phyloP scores from a whole-genome alignment of 2,329 filamentous ascomycete species.

The Monilinia vaccinii-corymbosi region DNA sequence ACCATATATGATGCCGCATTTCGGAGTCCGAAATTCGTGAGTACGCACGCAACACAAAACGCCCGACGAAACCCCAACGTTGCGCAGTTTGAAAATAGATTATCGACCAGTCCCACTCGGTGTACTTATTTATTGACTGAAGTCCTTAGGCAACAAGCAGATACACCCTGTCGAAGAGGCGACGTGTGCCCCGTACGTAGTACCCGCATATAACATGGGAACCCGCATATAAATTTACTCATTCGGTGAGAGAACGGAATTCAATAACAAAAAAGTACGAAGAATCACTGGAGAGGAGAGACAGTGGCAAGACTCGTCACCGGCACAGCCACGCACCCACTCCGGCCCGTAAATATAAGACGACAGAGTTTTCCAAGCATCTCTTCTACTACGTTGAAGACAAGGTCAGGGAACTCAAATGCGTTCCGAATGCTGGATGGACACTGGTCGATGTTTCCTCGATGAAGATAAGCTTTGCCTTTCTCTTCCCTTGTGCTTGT shows the following conservation, averaged over 20 bases:
- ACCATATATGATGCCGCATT: neutral
- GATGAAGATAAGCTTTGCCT: neutral
- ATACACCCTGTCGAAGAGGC: neutral
- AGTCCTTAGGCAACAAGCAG: neutral
- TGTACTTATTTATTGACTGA: neutral
- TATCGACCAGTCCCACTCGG: neutral
- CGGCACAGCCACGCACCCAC: neutral
- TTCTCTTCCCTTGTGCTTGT: conserved; percentile 1
- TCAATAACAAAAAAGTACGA: neutral
- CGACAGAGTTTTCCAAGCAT: neutral
- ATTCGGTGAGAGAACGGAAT: neutral
- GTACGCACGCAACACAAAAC: neutral
- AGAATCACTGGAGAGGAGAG: neutral
- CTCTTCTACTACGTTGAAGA: neutral
- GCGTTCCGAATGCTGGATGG: neutral
- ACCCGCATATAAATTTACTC: neutral
- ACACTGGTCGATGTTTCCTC: neutral
- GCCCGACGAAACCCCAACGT: neutral
- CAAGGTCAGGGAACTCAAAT: neutral
- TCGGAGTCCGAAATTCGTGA: neutral
- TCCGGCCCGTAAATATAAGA: neutral
- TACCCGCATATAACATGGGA: neutral
- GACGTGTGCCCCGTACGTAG: neutral
- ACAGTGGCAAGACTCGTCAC: neutral
- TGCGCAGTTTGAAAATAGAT: neutral